Evolutionary conservation across 139 green algal genomes (phyloP).

Genomic region (Coccomyxa sp.): DNA sequence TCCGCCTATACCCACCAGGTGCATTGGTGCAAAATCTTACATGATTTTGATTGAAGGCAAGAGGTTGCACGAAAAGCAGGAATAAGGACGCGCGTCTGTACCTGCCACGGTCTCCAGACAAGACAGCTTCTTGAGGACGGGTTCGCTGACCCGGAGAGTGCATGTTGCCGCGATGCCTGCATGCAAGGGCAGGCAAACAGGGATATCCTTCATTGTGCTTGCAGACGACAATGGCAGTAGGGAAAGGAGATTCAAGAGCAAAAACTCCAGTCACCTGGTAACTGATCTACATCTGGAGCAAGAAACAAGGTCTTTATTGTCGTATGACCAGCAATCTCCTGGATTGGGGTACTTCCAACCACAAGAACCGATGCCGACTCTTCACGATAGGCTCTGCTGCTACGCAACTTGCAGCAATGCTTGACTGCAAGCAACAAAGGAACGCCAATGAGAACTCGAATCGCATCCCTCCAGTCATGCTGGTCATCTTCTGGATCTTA

Average conservation of each 20-base stretch:
- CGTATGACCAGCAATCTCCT: conserved; percentile 33
- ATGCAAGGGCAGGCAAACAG: neutral
- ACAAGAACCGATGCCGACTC: conserved; percentile 39
- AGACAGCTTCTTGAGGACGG: conserved; percentile 59
- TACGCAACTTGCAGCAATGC: conserved; percentile 62
- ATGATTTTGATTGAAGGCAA: neutral
- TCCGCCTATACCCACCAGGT: no score
- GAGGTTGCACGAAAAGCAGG: neutral
- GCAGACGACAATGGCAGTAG: no score
- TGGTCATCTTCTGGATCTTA: no score
- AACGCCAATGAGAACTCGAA: no score
- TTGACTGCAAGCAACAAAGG: conserved; percentile 46
- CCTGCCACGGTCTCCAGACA: conserved; percentile 45
- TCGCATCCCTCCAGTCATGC: no score
- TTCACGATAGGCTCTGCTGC: conserved; percentile 34
- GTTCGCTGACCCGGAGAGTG: conserved; percentile 30
- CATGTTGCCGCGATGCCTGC: conserved; percentile 19
- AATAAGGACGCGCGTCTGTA: neutral
- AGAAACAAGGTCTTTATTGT: neutral
- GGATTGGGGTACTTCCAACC: conserved; percentile 32
- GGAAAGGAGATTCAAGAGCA: no score
- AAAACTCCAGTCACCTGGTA: no score
- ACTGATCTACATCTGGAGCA: neutral
- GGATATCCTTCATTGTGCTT: no score
- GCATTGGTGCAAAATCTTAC: no score